Conservation (phyloP, 1,139 yeast species). For the Debaryomyces psychrophilus region DNA sequence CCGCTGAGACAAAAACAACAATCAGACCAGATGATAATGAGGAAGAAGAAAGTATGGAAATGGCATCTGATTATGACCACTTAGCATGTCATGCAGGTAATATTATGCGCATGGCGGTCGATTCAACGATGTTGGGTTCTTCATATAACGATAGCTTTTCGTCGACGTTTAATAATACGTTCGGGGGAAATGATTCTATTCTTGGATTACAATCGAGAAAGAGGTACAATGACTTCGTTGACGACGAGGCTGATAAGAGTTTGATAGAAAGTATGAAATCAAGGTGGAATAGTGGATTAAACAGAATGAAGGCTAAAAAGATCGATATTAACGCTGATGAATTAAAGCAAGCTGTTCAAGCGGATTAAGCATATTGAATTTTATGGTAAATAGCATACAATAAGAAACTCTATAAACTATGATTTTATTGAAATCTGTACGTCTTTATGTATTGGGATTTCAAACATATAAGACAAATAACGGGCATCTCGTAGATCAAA, state of each 20-base stretch:
- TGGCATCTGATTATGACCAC: slow-evolving; percentile 38
- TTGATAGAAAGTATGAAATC: slow-evolving; percentile 33
- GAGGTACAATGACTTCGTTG: slow-evolving; percentile 22
- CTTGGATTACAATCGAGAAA: slow-evolving; percentile 16
- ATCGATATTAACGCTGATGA: slow-evolving; percentile 45
- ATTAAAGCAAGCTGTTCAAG: slow-evolving; percentile 29
- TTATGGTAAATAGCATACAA: slow-evolving; percentile 3
- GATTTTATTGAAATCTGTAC: neutral
- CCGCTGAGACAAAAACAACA: neutral
- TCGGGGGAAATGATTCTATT: slow-evolving; percentile 35
- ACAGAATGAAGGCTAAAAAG: slow-evolving; percentile 25
- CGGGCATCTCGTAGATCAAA: slow-evolving; percentile 33
- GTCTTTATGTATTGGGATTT: neutral
- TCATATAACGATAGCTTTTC: slow-evolving; percentile 38
- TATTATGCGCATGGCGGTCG: slow-evolving; percentile 53
- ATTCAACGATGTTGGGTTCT: slow-evolving; percentile 51
- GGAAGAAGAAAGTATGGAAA: slow-evolving; percentile 14
- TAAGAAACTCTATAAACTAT: neutral
- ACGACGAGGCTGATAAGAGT: slow-evolving; percentile 35
- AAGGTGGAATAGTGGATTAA: slow-evolving; percentile 22
- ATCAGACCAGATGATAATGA: neutral
- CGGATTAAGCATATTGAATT: slow-evolving; percentile 2
- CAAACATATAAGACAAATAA: slow-evolving; percentile 25
- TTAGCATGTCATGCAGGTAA: slow-evolving; percentile 54
- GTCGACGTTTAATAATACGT: slow-evolving; percentile 36